phyloP scores from a whole-genome alignment of 1,139 yeast genomes.

The Komagataea norvegica region DNA sequence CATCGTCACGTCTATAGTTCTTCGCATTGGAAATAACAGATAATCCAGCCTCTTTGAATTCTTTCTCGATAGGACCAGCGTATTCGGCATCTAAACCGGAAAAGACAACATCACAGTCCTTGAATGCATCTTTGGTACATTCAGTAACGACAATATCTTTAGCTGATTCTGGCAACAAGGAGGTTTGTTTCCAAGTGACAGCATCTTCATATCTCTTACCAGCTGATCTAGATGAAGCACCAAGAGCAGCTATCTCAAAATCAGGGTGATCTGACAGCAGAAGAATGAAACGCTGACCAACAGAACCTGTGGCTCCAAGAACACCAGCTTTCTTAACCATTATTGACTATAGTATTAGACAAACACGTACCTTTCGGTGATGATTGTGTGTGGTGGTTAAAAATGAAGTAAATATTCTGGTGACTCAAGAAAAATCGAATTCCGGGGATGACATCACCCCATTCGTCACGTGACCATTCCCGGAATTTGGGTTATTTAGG shows the following conservation, averaged over 20 bases:
- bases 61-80: slow-evolving; percentile 90
- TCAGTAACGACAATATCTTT: slow-evolving; percentile 62
- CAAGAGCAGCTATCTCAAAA: slow-evolving; percentile 77
- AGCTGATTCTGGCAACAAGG: slow-evolving; percentile 67
- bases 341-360: slow-evolving; percentile 1
- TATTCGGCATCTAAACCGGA: slow-evolving; percentile 92
- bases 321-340: slow-evolving; percentile 57
- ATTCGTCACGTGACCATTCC: too few species aligned
- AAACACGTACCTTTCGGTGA: too few species aligned
- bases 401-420: too few species aligned
- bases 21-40: slow-evolving; percentile 92
- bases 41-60: slow-evolving; percentile 74
- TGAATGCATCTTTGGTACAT: slow-evolving; percentile 71
- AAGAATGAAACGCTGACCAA: slow-evolving; percentile 92
- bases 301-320: slow-evolving; percentile 96
- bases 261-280: slow-evolving; percentile 85
- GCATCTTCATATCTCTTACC: slow-evolving; percentile 85
- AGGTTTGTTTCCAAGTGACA: slow-evolving; percentile 92
- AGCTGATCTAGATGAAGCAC: slow-evolving; percentile 93
- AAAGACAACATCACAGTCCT: slow-evolving; percentile 89
- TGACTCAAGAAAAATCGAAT: too few species aligned
- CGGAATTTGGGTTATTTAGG: too few species aligned
- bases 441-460: too few species aligned
- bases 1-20: slow-evolving; percentile 83
- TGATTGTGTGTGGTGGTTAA: too few species aligned